Base-by-base conservation (phyloP, 192 early-diverging fungal species). In the Oehlia diaphana region DNA sequence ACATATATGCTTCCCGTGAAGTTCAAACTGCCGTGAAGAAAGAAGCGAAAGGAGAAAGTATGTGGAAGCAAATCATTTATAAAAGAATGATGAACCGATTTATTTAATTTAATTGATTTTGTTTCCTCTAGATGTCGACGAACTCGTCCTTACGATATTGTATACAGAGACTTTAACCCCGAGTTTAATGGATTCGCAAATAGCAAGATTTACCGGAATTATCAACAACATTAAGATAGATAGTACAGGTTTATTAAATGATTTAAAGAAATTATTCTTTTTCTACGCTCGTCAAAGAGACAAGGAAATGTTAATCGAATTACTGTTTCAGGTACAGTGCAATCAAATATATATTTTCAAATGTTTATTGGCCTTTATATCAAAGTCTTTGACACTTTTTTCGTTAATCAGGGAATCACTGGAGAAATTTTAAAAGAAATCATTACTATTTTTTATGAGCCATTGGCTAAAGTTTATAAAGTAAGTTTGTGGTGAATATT, bases 361-460 rank as follows among this genome's bases (percentile, higher is more conserved):
- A 14, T 68, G 19, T 33, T 61, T 21, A 61, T 66, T 19, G 28
- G 1, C n/a, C n/a, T 69, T 69, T 37, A 4, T 4, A 37, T 37
- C 23, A 19, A 4, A 68, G 42, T 61, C 12, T 9, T 28, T 31
- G 10, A 5, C n/a, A 4, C 9, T 21, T 16, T 26, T 28, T 39
- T 74, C 5, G 42, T 61, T 7, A 49, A 13, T 66, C 68, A 88
- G 69, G 86, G 87, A 7, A 82, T 86, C 3, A 88, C 89, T 10
- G 88, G 88, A 14, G 87, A 88, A 50, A 77, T 90, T 26, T 79
- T 90, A 23, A 86, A 86, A 63, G 89, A 90, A n/a, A 63, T 87
- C 28, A 83, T 90, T 64, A 79, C 87, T 21, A 87, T 90, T 64
- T 90, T 90, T 72, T 90, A 90, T 72, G 79, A 87, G 35, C 89